These are phyloP conservation scores for Teratosphaeria viscida DNA, from an alignment of 2,329 filamentous ascomycete genomes.

Conservation along the genomic window DNA sequence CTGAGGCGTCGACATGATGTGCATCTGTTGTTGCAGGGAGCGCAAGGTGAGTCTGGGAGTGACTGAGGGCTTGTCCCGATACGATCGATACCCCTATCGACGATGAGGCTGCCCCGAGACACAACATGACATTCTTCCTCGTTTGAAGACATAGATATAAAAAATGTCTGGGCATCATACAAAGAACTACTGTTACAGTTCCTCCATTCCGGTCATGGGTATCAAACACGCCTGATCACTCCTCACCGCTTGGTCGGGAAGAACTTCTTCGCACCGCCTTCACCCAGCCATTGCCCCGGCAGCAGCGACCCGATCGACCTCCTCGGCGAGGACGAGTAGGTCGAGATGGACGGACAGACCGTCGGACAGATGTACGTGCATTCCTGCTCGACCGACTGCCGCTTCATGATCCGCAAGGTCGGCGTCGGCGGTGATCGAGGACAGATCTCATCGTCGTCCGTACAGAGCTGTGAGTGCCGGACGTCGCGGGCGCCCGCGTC, in stretches of 20 bases:
- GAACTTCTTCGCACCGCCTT: background rate
- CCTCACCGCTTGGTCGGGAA: background rate
- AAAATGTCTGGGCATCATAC: background rate
- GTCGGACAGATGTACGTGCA: background rate
- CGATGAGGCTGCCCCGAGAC: background rate
- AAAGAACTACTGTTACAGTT: background rate
- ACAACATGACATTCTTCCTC: background rate
- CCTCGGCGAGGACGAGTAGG: background rate
- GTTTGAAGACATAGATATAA: background rate
- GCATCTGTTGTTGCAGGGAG: background rate
- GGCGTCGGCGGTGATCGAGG: background rate
- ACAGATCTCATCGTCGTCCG: background rate
- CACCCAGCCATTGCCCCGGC: slow-evolving; percentile 1
- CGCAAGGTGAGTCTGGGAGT: background rate
- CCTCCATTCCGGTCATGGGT: background rate
- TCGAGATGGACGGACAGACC: background rate
- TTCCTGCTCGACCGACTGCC: slow-evolving; percentile 6
- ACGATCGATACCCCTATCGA: background rate
- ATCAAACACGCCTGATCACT: background rate
- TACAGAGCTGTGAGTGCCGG: slow-evolving; percentile 6
- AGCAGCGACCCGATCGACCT: slow-evolving; percentile 1
- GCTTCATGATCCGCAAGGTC: slow-evolving; percentile 2
- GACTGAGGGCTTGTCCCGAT: background rate
- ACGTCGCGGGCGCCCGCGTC: slow-evolving; percentile 2
- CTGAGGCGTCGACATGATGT: background rate